phyloP scores from a whole-genome alignment of 1,139 yeast genomes.

The Kluyveromyces sp. region DNA sequence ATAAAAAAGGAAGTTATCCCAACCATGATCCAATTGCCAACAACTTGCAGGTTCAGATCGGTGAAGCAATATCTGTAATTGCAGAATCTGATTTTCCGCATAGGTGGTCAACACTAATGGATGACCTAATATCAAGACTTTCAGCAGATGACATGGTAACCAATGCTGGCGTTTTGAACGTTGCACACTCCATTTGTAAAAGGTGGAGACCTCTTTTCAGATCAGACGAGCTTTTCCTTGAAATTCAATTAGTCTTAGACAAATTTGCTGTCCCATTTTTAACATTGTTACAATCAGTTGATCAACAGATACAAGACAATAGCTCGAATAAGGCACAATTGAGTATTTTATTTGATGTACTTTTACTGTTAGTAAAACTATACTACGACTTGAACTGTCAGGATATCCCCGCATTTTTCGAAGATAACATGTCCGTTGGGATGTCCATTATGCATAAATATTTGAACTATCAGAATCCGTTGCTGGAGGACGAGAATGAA shows the following conservation, averaged over 20 bases:
- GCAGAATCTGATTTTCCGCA: conserved; percentile 97
- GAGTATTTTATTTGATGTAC: conserved; percentile 56
- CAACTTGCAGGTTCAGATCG: conserved; percentile 76
- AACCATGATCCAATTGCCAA: conserved; percentile 71
- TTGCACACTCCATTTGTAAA: conserved; percentile 91
- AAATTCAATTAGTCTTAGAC: conserved; percentile 78
- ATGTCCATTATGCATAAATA: conserved; percentile 81
- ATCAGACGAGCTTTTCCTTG: conserved; percentile 81
- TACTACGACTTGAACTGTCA: conserved; percentile 94
- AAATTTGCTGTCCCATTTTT: conserved; percentile 82
- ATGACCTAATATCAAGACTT: conserved; percentile 63
- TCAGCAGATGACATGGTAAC: conserved; percentile 53
- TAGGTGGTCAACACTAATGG: conserved; percentile 74
- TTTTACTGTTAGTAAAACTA: conserved; percentile 65
- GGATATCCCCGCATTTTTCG: conserved; percentile 96
- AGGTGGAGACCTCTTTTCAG: conserved; percentile 95
- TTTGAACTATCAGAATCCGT: conserved; percentile 49
- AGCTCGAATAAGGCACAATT: conserved; percentile 40
- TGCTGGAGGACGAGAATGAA: conserved; percentile 46
- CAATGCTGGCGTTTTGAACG: conserved; percentile 80
- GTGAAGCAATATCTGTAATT: conserved; percentile 85
- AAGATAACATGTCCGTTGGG: conserved; percentile 72
- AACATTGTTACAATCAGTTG: conserved; percentile 56
- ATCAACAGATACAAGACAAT: conserved; percentile 50
- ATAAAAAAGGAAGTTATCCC: conserved; percentile 73